A percentile compares a stretch with the other conserved stretches of the same genome.
phyloP scores from a whole-genome alignment of 164 flowering plant species.

The Platanus orientalis region DNA sequence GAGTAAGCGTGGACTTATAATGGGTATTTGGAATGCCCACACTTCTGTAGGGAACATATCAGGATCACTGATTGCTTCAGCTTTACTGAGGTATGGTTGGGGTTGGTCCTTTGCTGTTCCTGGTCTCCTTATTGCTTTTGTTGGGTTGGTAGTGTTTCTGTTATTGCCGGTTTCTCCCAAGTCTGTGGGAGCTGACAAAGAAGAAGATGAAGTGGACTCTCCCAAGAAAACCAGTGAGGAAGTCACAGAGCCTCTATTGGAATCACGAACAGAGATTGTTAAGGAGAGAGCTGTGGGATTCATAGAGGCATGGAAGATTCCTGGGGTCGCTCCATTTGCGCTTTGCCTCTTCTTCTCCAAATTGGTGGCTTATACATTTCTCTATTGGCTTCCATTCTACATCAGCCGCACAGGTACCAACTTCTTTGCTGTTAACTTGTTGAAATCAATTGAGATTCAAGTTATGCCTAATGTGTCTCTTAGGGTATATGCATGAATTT shows the following conservation, averaged over 20 bases:
- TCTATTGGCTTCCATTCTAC: slow-evolving; percentile 98
- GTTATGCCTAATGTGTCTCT: too few species aligned
- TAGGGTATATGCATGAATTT: too few species aligned
- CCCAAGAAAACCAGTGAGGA: slow-evolving; percentile 38
- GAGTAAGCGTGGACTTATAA: slow-evolving; percentile 80
- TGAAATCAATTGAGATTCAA: too few species aligned
- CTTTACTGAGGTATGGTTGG: slow-evolving; percentile 79
- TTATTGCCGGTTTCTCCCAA: slow-evolving; percentile 73
- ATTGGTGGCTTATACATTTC: slow-evolving; percentile 91
- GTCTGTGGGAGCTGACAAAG: slow-evolving; percentile 47
- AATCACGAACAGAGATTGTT: slow-evolving; percentile 5
- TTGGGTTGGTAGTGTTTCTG: slow-evolving; percentile 59
- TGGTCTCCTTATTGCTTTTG: slow-evolving; percentile 56
- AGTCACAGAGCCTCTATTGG: slow-evolving; percentile 45
- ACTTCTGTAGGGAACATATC: slow-evolving; percentile 89
- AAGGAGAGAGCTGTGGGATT: slow-evolving; percentile 65
- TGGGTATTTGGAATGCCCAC: slow-evolving; percentile 99
- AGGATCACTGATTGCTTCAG: slow-evolving; percentile 79
- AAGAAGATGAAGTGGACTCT: slow-evolving; percentile 39
- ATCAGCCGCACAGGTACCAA: slow-evolving; percentile 75
- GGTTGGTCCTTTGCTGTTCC: slow-evolving; percentile 95
- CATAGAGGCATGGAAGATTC: slow-evolving; percentile 89
- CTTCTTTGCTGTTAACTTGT: background rate
- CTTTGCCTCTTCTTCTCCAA: slow-evolving; percentile 93
- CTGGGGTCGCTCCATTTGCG: slow-evolving; percentile 92